A percentile compares a stretch with the other conserved stretches of the same genome.
phyloP scores from a whole-genome alignment of 257 asterid genomes.

The Solanum bulbocastanum region DNA sequence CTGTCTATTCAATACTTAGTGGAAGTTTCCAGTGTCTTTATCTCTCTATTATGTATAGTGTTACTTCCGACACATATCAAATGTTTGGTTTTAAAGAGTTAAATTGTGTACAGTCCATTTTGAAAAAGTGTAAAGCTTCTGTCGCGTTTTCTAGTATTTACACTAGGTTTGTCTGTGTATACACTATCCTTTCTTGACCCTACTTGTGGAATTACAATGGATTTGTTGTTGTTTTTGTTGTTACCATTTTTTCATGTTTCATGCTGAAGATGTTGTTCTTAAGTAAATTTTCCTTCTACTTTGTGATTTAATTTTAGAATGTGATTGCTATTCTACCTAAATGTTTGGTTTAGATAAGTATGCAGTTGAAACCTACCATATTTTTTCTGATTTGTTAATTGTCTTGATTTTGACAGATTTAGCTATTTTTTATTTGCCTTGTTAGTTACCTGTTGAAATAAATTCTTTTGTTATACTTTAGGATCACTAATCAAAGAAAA shows the following conservation, averaged over 20 bases:
- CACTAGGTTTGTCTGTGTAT: not conserved
- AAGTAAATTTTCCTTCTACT: not conserved
- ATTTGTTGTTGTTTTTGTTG: not conserved
- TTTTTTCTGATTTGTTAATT: not conserved
- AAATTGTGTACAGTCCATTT: not conserved
- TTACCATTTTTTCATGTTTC: not conserved
- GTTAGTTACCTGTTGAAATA: not conserved
- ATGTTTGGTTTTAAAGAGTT: not conserved
- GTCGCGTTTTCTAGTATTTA: not conserved
- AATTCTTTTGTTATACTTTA: not conserved
- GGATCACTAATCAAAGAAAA: not conserved
- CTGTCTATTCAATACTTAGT: not conserved
- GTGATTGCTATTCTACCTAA: not conserved
- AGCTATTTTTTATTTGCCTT: not conserved
- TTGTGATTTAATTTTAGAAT: not conserved
- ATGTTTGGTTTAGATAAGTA: not conserved
- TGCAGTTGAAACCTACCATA: not conserved
- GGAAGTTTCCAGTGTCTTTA: not conserved
- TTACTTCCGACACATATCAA: not conserved
- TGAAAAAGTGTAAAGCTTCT: not conserved
- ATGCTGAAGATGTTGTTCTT: not conserved
- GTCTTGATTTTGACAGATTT: not conserved
- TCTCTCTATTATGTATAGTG: not conserved
- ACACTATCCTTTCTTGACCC: not conserved
- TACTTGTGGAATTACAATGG: not conserved